phyloP scores from a whole-genome alignment of 2,329 filamentous ascomycete genomes.

The Exophiala viscosa region DNA sequence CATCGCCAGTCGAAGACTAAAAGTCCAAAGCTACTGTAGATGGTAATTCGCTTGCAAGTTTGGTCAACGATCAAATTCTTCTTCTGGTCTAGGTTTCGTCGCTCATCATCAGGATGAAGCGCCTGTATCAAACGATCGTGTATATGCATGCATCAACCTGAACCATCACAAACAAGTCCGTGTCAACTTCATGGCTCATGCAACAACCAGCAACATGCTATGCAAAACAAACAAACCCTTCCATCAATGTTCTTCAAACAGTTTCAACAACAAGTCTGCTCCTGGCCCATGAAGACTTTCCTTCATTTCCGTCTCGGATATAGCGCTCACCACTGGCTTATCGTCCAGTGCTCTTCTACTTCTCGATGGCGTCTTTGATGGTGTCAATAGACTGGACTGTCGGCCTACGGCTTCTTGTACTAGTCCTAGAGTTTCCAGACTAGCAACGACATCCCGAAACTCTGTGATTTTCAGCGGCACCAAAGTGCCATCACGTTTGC shows the following conservation, averaged over 20 bases:
- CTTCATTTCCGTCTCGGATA: slow-evolving; percentile 75
- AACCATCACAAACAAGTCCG: slow-evolving; percentile 5
- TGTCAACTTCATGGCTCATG: slow-evolving; percentile 13
- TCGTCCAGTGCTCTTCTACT: slow-evolving; percentile 62
- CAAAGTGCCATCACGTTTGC: slow-evolving; percentile 73
- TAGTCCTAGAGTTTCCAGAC: slow-evolving; percentile 81
- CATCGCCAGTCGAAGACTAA: too few relatives aligned
- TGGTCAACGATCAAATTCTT: too few relatives aligned
- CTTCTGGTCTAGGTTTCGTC: too few relatives aligned
- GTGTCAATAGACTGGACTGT: slow-evolving; percentile 60
- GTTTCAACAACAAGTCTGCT: slow-evolving; percentile 41
- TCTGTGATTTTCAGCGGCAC: slow-evolving; percentile 85
- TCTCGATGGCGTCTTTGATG: slow-evolving; percentile 63
- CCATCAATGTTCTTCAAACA: slow-evolving; percentile 33
- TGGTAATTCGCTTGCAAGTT: too few relatives aligned
- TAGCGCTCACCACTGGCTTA: slow-evolving; percentile 71
- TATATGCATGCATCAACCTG: not conserved
- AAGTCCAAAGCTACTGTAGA: too few relatives aligned
- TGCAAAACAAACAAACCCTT: slow-evolving; percentile 8
- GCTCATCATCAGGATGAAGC: too few relatives aligned
- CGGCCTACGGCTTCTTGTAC: slow-evolving; percentile 67
- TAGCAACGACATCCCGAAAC: slow-evolving; percentile 87
- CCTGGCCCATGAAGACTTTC: slow-evolving; percentile 60
- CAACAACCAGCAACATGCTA: slow-evolving; percentile 5
- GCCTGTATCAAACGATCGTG: not conserved